These are phyloP conservation scores for Pseudogymnoascus destructans DNA, from an alignment of 2,329 filamentous ascomycete species.

Conservation along the genomic window DNA sequence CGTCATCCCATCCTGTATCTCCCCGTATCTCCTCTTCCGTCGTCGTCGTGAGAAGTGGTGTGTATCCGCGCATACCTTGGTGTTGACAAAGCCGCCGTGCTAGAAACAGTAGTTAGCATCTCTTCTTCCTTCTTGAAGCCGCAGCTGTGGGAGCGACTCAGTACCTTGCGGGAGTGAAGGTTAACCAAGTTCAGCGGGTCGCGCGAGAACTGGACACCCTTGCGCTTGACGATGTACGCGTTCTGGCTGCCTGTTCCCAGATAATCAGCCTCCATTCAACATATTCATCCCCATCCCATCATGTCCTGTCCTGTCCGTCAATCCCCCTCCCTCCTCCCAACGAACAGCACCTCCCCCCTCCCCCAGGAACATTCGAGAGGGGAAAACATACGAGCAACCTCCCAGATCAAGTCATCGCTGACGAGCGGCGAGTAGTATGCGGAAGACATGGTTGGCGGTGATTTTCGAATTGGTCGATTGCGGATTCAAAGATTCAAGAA, in stretches of 20 bases:
- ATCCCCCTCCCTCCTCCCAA: not conserved
- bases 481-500: not conserved
- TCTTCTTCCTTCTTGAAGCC: not conserved
- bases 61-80: constrained; percentile 52
- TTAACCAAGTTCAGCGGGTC: constrained; percentile 91
- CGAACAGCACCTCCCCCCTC: not conserved
- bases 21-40: not conserved
- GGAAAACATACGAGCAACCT: constrained; percentile 71
- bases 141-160: constrained; percentile 14
- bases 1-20: constrained; percentile 13
- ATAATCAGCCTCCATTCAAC: constrained; percentile 9
- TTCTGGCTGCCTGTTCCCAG: constrained; percentile 61
- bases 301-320: not conserved
- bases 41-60: not conserved
- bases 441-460: constrained; percentile 30
- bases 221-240: constrained; percentile 85
- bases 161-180: constrained; percentile 81
- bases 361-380: constrained; percentile 1
- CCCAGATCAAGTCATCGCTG: constrained; percentile 87
- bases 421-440: constrained; percentile 58
- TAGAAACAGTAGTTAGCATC: constrained; percentile 28
- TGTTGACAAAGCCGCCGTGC: constrained; percentile 88
- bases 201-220: constrained; percentile 80
- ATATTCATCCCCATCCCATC: constrained; percentile 10
- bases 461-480: constrained; percentile 10